Percentiles rank a stretch among this genome's conserved stretches.
phyloP scores from a whole-genome alignment of 1,284 basidiomycete genomes.

The Cystobasidiaceae sp. region DNA sequence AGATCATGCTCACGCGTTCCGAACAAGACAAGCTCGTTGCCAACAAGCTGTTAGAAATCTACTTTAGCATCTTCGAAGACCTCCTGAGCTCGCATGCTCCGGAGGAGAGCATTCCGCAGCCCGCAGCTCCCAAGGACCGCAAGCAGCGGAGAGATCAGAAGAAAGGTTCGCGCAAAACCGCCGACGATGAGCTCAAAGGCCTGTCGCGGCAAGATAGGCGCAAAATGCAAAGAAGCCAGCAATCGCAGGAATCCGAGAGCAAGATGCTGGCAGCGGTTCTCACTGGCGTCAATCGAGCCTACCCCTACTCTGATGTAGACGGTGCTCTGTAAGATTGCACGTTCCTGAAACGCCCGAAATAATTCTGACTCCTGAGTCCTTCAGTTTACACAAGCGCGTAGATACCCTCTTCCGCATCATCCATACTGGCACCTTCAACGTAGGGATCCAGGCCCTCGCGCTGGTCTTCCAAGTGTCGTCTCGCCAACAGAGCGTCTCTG shows the following conservation, averaged over 20 bases:
- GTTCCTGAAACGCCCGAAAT: neutral
- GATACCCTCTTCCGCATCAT: slow-evolving; percentile 93
- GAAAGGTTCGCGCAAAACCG: slow-evolving; percentile 32
- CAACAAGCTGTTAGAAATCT: slow-evolving; percentile 77
- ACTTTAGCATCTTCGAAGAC: slow-evolving; percentile 93
- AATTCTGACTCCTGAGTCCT: neutral
- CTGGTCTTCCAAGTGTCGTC: slow-evolving; percentile 58
- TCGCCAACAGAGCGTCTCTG: slow-evolving; percentile 54
- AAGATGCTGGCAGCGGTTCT: slow-evolving; percentile 85
- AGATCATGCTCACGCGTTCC: slow-evolving; percentile 70
- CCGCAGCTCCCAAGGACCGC: slow-evolving; percentile 25
- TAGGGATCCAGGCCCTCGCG: slow-evolving; percentile 86
- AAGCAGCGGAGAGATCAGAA: slow-evolving; percentile 39
- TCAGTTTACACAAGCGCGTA: slow-evolving; percentile 77
- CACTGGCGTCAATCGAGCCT: slow-evolving; percentile 89
- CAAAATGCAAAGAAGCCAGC: slow-evolving; percentile 52
- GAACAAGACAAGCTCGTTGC: slow-evolving; percentile 68
- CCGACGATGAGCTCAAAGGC: slow-evolving; percentile 42
- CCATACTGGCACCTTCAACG: slow-evolving; percentile 85
- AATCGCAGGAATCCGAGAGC: slow-evolving; percentile 73
- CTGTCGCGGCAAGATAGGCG: slow-evolving; percentile 45
- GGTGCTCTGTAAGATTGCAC: slow-evolving; percentile 54
- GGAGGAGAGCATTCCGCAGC: slow-evolving; percentile 34
- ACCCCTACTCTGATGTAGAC: slow-evolving; percentile 78
- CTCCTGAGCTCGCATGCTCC: slow-evolving; percentile 55